These are phyloP conservation scores for Picea abies DNA, from an alignment of 83 land plant genomes.

Conservation along the genomic window DNA sequence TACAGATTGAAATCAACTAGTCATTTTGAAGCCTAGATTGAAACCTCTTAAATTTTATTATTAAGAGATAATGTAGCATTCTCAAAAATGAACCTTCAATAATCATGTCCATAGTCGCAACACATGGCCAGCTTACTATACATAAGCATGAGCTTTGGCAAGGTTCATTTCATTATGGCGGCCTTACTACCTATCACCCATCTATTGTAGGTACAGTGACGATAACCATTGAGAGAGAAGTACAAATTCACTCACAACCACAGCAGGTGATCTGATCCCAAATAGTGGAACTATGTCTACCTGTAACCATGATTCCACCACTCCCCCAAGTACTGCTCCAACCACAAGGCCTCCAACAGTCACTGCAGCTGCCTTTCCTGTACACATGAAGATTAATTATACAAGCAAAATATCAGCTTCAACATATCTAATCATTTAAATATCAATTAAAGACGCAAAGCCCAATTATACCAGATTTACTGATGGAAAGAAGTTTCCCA, in stretches of 20 bases:
- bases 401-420: no score
- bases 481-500: no score
- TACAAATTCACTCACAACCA: slow-evolving; percentile 85
- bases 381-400: slow-evolving; percentile 9
- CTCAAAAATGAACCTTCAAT: neutral
- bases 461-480: no score
- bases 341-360: slow-evolving; percentile 80
- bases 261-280: slow-evolving; percentile 87
- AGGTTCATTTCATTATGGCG: neutral
- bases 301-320: slow-evolving; percentile 89
- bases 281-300: slow-evolving; percentile 94
- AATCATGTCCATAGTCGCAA: no score
- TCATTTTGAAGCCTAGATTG: neutral
- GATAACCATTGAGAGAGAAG: slow-evolving; percentile 81
- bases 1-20: slow-evolving; percentile 1
- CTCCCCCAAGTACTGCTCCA: slow-evolving; percentile 88
- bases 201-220: slow-evolving; percentile 79
- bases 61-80: slow-evolving; percentile 1
- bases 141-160: neutral
- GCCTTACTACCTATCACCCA: neutral
- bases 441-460: no score
- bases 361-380: slow-evolving; percentile 86
- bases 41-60: neutral
- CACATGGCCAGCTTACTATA: neutral
- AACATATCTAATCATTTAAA: no score